Evolutionary conservation across 148 eudicot genomes (phyloP).

Genomic region (Talinum fruticosum): DNA sequence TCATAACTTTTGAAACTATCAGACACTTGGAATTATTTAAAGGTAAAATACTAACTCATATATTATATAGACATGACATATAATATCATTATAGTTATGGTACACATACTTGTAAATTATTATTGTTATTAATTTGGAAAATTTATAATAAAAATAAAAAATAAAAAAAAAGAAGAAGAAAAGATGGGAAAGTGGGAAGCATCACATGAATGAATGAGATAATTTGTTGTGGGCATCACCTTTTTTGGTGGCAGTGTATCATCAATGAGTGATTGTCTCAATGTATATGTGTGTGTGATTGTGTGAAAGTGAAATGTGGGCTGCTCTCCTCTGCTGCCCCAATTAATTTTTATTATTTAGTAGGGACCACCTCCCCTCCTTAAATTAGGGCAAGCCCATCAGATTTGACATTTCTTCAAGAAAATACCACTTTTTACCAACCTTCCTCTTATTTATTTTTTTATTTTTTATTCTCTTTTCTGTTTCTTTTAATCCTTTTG

Average conservation of each 20-base stretch:
- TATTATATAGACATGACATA: too few species aligned
- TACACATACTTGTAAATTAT: too few species aligned
- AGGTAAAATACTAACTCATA: too few species aligned
- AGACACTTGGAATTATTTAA: too few species aligned
- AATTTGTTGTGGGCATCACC: neutral
- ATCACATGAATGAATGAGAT: neutral
- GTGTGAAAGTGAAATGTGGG: constrained; percentile 7
- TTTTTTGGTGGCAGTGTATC: neutral
- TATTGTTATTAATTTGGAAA: too few species aligned
- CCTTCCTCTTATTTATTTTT: neutral
- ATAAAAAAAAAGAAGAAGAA: neutral
- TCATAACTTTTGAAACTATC: too few species aligned
- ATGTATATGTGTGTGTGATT: neutral
- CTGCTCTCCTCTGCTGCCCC: neutral
- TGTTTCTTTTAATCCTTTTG: too few species aligned
- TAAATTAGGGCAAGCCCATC: neutral
- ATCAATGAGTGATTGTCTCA: neutral
- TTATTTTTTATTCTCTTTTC: too few species aligned
- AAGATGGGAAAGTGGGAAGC: neutral
- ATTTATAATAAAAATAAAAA: too few species aligned
- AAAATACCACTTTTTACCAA: neutral
- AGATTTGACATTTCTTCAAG: constrained; percentile 10
- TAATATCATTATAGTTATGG: too few species aligned
- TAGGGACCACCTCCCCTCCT: neutral
- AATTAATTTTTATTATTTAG: neutral